Evolutionary conservation across 306 rosid species (phyloP).

Genomic region (Myrica gale): DNA sequence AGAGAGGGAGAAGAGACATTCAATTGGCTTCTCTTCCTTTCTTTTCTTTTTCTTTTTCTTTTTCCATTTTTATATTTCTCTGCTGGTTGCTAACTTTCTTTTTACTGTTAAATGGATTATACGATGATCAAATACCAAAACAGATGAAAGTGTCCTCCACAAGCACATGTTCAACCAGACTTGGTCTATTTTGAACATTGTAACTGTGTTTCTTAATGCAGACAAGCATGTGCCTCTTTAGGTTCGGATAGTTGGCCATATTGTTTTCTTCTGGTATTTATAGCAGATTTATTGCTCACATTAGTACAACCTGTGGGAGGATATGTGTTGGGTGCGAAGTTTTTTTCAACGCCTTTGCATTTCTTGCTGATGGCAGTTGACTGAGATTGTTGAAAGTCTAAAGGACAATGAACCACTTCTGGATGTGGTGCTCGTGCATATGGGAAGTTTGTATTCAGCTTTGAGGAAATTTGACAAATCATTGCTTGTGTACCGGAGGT

Average conservation of each 20-base stretch:
- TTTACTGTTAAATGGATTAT: conserved; percentile 16
- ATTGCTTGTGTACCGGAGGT: conserved; percentile 56
- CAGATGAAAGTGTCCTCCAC: not conserved
- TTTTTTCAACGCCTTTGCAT: not conserved
- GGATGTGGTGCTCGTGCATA: conserved; percentile 82
- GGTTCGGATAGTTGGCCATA: not conserved
- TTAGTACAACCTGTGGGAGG: not conserved
- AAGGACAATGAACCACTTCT: conserved; percentile 60
- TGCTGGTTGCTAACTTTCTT: conserved; percentile 4
- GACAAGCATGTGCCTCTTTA: not conserved
- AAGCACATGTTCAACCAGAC: not conserved
- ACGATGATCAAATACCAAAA: conserved; percentile 4
- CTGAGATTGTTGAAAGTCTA: conserved; percentile 60
- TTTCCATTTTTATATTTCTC: not conserved
- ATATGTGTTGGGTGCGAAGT: not conserved
- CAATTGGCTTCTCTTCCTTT: conserved; percentile 9
- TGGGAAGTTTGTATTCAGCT: conserved; percentile 83
- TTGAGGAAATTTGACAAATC: conserved; percentile 57
- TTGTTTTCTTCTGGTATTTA: not conserved
- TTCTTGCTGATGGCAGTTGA: conserved; percentile 55
- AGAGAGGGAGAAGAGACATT: not conserved
- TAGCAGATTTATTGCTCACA: not conserved
- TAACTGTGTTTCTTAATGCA: not conserved
- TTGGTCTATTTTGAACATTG: not conserved
- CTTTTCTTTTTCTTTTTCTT: not conserved